Base-by-base conservation (phyloP, 1,284 basidiomycete species). In the Leccinum pachyderme region DNA sequence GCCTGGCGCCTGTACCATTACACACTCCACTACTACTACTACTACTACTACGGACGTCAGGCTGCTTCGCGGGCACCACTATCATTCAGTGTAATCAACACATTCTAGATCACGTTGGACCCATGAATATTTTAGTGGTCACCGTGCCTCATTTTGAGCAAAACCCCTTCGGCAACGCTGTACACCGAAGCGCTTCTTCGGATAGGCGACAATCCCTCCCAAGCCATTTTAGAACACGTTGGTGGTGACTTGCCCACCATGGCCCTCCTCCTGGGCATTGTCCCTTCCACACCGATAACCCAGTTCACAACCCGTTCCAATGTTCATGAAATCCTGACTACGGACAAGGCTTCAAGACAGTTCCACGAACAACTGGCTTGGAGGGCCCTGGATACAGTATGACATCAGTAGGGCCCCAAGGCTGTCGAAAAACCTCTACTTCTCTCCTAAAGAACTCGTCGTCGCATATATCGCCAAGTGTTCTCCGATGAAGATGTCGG, bases 81-180 rank as follows among this genome's bases (percentile, higher is more conserved):
- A 4, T 56, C 52, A 0, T 83, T 83, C 67, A 71, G 81, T 49
- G 71, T 81, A 37, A 79, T 84, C 50, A 80, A 83, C 29, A 80
- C 51, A 60, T 83, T 9, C 52, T 67, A 15, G 81, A 83, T 58
- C 74, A 78, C 43, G 33, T 76, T 1, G 81, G 81, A 0, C 64
- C 81, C 2, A 44, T 82, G 15, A 83, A 83, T 55, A 49, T 83
- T 31, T 65, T 83, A n/a, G 53, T 75, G 7, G 67, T 67, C 11
- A 66, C 74, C 0, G 53, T 59, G 22, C 70, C 80, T 39, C 65
- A 18, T 82, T 4, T 69, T 82, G 29, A 53, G 56, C n/a, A 60
- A 57, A 51, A 50, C 61, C 1, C 49, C 65, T 1, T 67, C 63
- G 0, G 62, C 73, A 3, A 69, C 72, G 2, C 53, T 82, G 2